Base-by-base conservation (phyloP, 1,284 basidiomycete genomes). In the Apiotrichum domesticum region DNA sequence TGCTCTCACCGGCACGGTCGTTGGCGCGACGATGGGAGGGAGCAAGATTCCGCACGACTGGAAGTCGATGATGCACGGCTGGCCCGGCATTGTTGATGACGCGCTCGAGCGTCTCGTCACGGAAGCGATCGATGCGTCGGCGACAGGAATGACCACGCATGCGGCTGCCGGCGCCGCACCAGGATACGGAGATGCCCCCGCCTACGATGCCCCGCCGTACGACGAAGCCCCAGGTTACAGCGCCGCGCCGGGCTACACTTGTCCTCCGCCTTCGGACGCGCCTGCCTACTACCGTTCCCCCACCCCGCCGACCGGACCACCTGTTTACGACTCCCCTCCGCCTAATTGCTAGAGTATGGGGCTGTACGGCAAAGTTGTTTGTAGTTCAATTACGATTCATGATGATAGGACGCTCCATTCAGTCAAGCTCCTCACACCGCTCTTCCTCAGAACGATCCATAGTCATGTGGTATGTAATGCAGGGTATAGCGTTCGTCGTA, bases 391-490 rank as follows among this genome's bases (percentile, higher is more conserved):
- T 21, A 21, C 21, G 21, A 21, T 21, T 21, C 21, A 21, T 21
- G 21, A 21, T 21, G 21, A 21, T 21, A 21, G 21, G 21, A 21
- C 21, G 21, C 21, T 21, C 21, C 21, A 21, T 21, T 21, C 21
- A 21, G 21, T 21, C 21, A 21, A 21, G 21, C 21, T 21, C 21
- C 21, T 21, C 21, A 21, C 21, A 21, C 45, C 45, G 2, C 33
- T 46, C 32, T 46, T 34, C 11, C 3, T 4, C 2, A n/a, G n/a
- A 14, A 44, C 4, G 9, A n/a, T 29, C 15, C 29, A n/a, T 21
- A 44, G 15, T 34, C 35, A 9, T 35, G 42, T 47, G 55, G 52
- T 54, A 54, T 58, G 32, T 35, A 13, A 58, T 58, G 57, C 52
- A 51, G 52, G 57, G 52, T 58, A 58, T 58, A 14, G 42, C 33